These are phyloP conservation scores for Apophysomyces trapeziformis DNA, from an alignment of 371 early-diverging fungal species.

Conservation along the genomic window DNA sequence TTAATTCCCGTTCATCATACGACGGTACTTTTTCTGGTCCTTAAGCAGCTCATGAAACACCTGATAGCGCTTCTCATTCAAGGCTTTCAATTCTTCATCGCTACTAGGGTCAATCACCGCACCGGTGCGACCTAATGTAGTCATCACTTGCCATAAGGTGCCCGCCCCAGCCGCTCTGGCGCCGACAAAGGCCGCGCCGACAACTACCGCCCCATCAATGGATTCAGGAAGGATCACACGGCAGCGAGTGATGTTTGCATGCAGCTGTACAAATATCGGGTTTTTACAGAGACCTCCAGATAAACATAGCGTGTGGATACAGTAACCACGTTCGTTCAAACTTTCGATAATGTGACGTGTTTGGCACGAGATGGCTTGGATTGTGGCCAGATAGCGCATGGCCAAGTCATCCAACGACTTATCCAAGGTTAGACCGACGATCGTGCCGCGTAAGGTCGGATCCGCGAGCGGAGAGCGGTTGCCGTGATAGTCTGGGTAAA, in stretches of 20 bases:
- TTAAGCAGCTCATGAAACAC: conserved; percentile 64
- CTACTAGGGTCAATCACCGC: conserved; percentile 51
- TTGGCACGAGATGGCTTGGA: conserved; percentile 68
- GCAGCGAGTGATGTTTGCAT: conserved; percentile 64
- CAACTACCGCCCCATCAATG: conserved; percentile 68
- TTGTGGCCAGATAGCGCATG: conserved; percentile 62
- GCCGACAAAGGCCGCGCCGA: conserved; percentile 74
- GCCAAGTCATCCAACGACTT: conserved; percentile 62
- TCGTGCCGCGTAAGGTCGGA: conserved; percentile 64
- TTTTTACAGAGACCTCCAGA: conserved; percentile 77
- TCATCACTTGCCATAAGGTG: conserved; percentile 63
- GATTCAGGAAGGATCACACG: conserved; percentile 61
- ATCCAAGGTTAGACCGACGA: conserved; percentile 66
- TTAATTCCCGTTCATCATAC: conserved; percentile 50
- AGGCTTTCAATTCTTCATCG: conserved; percentile 36
- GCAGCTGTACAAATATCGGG: conserved; percentile 60
- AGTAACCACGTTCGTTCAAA: conserved; percentile 55
- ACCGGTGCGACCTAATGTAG: conserved; percentile 56
- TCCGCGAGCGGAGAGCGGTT: conserved; percentile 79
- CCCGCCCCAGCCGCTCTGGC: conserved; percentile 56
- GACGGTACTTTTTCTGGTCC: conserved; percentile 58
- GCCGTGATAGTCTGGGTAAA: conserved; percentile 81
- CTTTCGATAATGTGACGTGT: conserved; percentile 67
- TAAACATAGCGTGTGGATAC: conserved; percentile 64
- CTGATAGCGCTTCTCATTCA: conserved; percentile 58